Base-by-base conservation (phyloP, 768 basidiomycete genomes). In the Tulasnella sp. region DNA sequence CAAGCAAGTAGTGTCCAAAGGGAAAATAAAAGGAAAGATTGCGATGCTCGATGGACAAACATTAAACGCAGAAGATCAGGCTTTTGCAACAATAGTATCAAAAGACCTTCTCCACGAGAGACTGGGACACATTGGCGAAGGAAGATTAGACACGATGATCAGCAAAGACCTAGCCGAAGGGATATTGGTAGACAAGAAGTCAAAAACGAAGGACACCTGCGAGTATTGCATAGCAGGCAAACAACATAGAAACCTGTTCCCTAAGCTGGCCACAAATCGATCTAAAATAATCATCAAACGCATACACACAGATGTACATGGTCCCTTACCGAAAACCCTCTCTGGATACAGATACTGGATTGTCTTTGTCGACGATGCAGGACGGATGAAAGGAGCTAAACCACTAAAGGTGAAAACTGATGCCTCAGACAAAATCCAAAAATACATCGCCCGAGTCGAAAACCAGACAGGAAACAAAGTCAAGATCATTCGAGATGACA, bases 221-320 rank as follows among this genome's bases (percentile, higher is more conserved):
- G 29, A 75, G 29, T 26, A 48, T 20, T 79, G 78, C 37, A 40
- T 79, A 10, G 78, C 55, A 40, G 78, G 78, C 2, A 79, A 77
- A 35, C 78, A 79, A 44, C 26, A 44, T 29, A 4, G 77, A 23
- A 78, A 70, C 46, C 77, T 78, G 3, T 79, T 77, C 32, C 77
- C 77, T 23, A 20, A 40, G 1, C 13, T 23, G 1, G 2, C 57
- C 4, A 5, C 23, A 10, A 18, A 51, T 16, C 40, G 77, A 39
- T 5, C 61, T 0, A 72, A 10, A 20, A 10, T 7, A 37, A 73
- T 61, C 16, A 26, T 75, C 9, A n/a, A 75, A 57, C 73, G 37
- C 4, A 78, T 80, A 39, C 79, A 80, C 67, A 79, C 9, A 1
- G 78, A 79, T 48, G 18, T 80, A 3, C 79, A 80, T 46, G 61